These are phyloP conservation scores for Yamadazyma jaroonii DNA, from an alignment of 1,139 yeast species.

Conservation along the genomic window DNA sequence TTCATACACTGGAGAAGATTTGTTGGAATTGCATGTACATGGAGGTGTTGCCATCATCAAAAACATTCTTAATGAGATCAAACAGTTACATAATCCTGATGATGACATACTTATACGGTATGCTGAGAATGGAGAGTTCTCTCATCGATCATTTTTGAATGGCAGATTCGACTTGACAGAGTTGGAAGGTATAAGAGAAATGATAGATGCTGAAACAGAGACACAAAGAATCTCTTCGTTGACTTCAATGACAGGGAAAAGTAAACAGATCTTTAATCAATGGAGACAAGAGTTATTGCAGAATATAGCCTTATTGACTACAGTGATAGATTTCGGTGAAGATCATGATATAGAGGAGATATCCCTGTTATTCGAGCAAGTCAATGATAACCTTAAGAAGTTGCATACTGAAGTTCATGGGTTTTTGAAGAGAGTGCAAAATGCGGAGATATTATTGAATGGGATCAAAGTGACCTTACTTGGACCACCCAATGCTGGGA, in stretches of 20 bases:
- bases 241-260: slow-evolving; percentile 68
- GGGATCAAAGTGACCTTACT: slow-evolving; percentile 75
- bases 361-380: slow-evolving; percentile 46
- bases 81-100: slow-evolving; percentile 41
- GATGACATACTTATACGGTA: slow-evolving; percentile 54
- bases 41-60: slow-evolving; percentile 88
- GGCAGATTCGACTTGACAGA: slow-evolving; percentile 73
- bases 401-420: slow-evolving; percentile 44
- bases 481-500: slow-evolving; percentile 98
- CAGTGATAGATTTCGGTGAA: slow-evolving; percentile 94
- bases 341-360: slow-evolving; percentile 79
- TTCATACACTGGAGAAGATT: slow-evolving; percentile 93
- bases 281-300: slow-evolving; percentile 73
- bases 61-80: slow-evolving; percentile 67
- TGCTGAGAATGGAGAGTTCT: slow-evolving; percentile 94
- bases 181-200: slow-evolving; percentile 83
- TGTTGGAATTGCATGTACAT: slow-evolving; percentile 83
- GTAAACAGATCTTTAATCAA: slow-evolving; percentile 46
- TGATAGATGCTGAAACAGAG: slow-evolving; percentile 95
- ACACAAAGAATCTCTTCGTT: slow-evolving; percentile 76
- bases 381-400: slow-evolving; percentile 37
- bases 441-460: slow-evolving; percentile 62
- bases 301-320: slow-evolving; percentile 74
- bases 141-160: slow-evolving; percentile 75
- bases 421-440: slow-evolving; percentile 50